Base-by-base conservation (phyloP, 164 flowering plant genomes). In the Saururus chinensis region DNA sequence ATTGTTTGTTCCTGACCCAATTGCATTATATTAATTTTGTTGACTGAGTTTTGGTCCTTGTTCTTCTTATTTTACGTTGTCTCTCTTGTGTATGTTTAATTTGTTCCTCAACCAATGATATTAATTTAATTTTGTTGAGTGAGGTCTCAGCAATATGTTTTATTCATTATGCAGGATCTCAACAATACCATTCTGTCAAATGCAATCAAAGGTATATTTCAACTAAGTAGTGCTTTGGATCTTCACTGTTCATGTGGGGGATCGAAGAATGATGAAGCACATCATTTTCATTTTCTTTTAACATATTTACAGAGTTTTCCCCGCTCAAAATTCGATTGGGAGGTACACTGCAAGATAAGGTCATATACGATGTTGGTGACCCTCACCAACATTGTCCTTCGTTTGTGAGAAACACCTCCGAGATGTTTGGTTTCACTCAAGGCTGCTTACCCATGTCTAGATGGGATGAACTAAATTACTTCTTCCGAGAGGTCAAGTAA, bases 291-390 rank as follows among this genome's bases (percentile, higher is more conserved):
- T 45, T 48, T 45, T 48, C 20, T 42, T 55, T 40, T 20, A 19
- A 19, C 5, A 14, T 16, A n/a, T 48, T 40, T 71, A 54, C 82
- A 92, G 98, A 92, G 16, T 89, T 92, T 77, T 78, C 88, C 19
- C 87, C 96, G n/a, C 67, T 92, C 76, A 92, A 86, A 73, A 71
- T 89, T 56, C 80, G 98, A 73, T 66, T 92, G 70, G 98, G 96
- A 19, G 96, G 98, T 4, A 74, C 85, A 40, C 74, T 92, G 70
- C 93, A 89, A 81, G 96, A 92, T 62, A 84, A 84, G 71, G 79
- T 92, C 56, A 68, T 77, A 56, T 92, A 92, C 69, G 78, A 73
- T 16, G 77, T 74, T 1, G 76, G 73, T 51, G 79, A 73, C 42
- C 57, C 62, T 52, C 24, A 51, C 24, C 71, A 73, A 60, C 82